Conservation (phyloP, 768 basidiomycete genomes). For the Galerina marginata region DNA sequence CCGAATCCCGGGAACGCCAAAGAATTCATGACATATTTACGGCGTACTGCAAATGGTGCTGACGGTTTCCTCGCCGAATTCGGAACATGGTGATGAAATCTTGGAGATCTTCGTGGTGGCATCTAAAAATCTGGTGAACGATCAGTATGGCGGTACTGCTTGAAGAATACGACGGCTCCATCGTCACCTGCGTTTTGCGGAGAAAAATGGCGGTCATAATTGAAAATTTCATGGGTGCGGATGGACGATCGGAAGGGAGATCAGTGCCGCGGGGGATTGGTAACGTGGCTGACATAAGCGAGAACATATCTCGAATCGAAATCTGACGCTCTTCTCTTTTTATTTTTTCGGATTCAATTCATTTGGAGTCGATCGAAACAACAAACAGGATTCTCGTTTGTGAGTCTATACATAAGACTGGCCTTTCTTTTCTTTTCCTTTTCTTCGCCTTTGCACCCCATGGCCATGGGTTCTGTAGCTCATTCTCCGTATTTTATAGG, state of each 20-base stretch:
- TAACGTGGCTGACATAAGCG: slow-evolving; percentile 10
- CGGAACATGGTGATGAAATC: slow-evolving; percentile 3
- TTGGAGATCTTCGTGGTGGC: background rate
- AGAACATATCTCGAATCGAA: background rate
- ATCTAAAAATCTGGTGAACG: too few relatives aligned
- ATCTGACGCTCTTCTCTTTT: slow-evolving; percentile 16
- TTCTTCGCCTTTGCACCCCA: slow-evolving; percentile 5
- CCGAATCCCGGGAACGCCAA: slow-evolving; percentile 1
- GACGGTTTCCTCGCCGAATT: background rate
- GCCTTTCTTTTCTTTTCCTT: slow-evolving; percentile 4
- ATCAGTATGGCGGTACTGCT: too few relatives aligned
- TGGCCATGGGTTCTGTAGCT: slow-evolving; percentile 15
- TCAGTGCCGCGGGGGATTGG: slow-evolving; percentile 4
- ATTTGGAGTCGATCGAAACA: slow-evolving; percentile 17
- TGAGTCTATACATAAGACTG: slow-evolving; percentile 10
- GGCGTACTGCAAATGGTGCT: background rate
- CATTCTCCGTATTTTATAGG: slow-evolving; percentile 10
- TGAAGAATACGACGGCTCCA: too few relatives aligned
- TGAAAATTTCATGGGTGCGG: too few relatives aligned
- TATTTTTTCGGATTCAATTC: slow-evolving; percentile 21
- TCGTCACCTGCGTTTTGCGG: too few relatives aligned
- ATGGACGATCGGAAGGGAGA: background rate
- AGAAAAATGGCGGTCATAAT: too few relatives aligned
- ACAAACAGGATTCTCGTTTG: slow-evolving; percentile 12
- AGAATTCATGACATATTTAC: background rate